phyloP scores from a whole-genome alignment of 257 asterid species.

The Scutellaria barbata region DNA sequence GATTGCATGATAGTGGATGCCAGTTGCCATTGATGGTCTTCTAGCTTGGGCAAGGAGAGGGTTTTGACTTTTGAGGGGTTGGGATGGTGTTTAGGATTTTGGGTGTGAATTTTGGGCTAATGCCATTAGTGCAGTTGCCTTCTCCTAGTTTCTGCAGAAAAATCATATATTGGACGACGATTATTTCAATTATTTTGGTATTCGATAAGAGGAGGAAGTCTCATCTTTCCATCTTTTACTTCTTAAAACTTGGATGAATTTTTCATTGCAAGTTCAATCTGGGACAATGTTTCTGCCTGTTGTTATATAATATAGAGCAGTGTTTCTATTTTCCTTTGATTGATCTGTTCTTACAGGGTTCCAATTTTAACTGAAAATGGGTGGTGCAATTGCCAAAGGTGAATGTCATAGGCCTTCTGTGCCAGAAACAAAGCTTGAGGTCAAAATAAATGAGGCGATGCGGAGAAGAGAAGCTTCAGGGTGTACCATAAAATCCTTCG shows the following conservation, averaged over 20 bases:
- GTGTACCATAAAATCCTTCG: conserved; percentile 67
- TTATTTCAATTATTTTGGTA: not conserved
- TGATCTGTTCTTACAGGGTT: conserved; percentile 27
- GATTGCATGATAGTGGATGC: not conserved
- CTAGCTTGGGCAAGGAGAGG: not conserved
- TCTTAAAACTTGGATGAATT: not conserved
- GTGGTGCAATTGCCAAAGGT: conserved; percentile 58
- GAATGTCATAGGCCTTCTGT: conserved; percentile 49
- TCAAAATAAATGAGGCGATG: conserved; percentile 67
- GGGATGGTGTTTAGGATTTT: not conserved
- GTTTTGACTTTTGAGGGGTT: not conserved
- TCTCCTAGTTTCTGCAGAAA: not conserved
- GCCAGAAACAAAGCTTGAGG: conserved; percentile 79
- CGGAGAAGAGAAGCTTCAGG: conserved; percentile 72
- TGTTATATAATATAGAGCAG: not conserved
- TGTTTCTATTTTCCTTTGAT: not conserved
- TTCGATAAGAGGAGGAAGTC: not conserved
- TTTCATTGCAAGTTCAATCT: not conserved
- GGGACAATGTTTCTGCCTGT: not conserved
- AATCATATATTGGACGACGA: not conserved
- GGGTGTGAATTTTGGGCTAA: not conserved
- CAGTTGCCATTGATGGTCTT: not conserved
- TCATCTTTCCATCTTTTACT: not conserved
- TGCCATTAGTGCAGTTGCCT: conserved; percentile 12
- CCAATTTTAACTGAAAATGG: conserved; percentile 53